Base-by-base conservation (phyloP, 768 basidiomycete species). In the Amanita subjunquillea region DNA sequence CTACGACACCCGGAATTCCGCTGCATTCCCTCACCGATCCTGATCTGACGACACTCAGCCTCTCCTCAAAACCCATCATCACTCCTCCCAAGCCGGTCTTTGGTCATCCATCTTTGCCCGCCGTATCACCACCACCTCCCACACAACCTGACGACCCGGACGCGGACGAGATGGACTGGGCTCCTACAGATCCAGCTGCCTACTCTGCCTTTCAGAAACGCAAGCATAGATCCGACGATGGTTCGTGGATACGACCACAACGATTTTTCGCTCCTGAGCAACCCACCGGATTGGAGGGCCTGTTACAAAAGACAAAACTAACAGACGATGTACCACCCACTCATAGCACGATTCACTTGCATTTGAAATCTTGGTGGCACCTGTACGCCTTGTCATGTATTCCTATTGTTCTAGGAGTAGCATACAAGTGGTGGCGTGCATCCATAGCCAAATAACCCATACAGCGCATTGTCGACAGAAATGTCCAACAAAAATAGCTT, bases 191-290 rank as follows among this genome's bases (percentile, higher is more conserved):
- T 54, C 64, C 67, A 13, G 56, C 56, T 15, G 61, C 51, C 48
- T 51, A 43, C 9, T 46, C 53, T 12, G 48, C 58, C 48, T 54
- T 58, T 23, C 60, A 60, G 27, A 50, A 52, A 51, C 48, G 54
- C 54, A 60, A 68, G 58, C 55, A 53, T 6, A 49, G 56, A 40
- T 59, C 67, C 13, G 66, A 74, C 17, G 72, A 76, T 50, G 70
- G 70, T 6, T 64, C 68, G 23, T 82, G 76, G 79, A 59, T 90
- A 47, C 77, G 80, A 4, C 85, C 83, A 3, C 87, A 87, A 58
- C 74, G 76, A 12, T 90, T 88, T 62, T 90, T 88, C 57, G 77
- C 85, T 13, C 87, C 86, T 0, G 86, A 88, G 62, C 76, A 79
- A 55, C 84, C 86, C 0, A 90, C 87, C 0, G 87, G 87, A 12